Evolutionary conservation across 345 rosid genomes (phyloP).

Genomic region (Sisymbrium irio): DNA sequence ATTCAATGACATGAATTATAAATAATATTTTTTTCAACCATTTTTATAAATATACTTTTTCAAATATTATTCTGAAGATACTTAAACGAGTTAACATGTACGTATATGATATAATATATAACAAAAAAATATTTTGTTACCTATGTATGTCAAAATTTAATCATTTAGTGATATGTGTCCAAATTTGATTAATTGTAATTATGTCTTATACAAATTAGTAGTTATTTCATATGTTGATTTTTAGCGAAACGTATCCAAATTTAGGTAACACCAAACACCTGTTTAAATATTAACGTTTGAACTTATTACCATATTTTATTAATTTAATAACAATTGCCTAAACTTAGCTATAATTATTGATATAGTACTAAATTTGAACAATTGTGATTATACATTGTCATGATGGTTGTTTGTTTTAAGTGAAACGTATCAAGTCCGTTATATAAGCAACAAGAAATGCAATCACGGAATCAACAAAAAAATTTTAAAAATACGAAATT

Average conservation of each 20-base stretch:
- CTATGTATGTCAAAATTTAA: not conserved
- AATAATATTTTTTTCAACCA: no score
- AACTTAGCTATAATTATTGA: not conserved
- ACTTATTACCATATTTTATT: not conserved
- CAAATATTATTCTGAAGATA: no score
- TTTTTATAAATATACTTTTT: no score
- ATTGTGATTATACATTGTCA: not conserved
- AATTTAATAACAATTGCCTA: not conserved
- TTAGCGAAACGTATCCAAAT: not conserved
- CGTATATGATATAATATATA: not conserved
- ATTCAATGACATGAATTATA: no score
- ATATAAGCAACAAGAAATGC: not conserved
- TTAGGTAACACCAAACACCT: no score
- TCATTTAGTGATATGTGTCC: slow-evolving; percentile 3
- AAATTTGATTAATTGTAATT: not conserved
- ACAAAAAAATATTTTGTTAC: not conserved
- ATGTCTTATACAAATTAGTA: not conserved
- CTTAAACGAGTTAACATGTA: no score
- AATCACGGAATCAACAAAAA: not conserved
- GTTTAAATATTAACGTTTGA: not conserved
- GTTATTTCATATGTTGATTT: not conserved
- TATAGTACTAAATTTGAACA: not conserved
- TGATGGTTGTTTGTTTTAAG: not conserved
- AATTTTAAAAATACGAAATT: not conserved
- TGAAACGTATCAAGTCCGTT: slow-evolving; percentile 6